Evolutionary conservation across 2,329 filamentous ascomycete genomes (phyloP), one percentile per base, ranked within the genome.

Genomic region (Diaporthe velutina): DNA sequence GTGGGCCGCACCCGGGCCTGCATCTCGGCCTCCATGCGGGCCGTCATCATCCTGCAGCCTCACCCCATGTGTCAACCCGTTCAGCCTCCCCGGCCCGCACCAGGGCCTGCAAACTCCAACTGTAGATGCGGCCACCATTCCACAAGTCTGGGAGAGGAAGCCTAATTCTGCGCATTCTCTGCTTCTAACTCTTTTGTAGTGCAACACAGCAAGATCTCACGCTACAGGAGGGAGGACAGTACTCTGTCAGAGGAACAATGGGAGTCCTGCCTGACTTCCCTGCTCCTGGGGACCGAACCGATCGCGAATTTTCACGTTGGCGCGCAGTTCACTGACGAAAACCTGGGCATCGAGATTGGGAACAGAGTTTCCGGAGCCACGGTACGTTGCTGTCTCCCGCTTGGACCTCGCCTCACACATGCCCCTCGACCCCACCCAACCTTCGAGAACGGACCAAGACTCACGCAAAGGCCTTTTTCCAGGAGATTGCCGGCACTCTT

Each of bases 401-500:
- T 72, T 60, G 54, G 42, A 66, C 66, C 73, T 42, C 73, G n/a
- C 38, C 38, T 54, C 33, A 40, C 17, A 25, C 17, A 25, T 40
- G 54, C 17, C 70, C 54, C 54, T 70, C 22, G 38, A 30, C 40
- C 42, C 28, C 15, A 28, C 30, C 17, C 22, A 70, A 60, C 48
- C 40, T 54, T 60, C 45, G 40, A 35, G 45, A 25, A 28, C 42
- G 38, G 35, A 45, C 25, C 48, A 42, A 60, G 22, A 77, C 70
- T 75, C 45, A 75, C 33, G 38, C 64, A 74, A 74, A 78, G 81
- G 76, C 84, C 74, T 54, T 33, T 45, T 64, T 17, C 60, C 71
- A 93, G 91, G 91, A 93, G 92, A 90, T 88, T 38, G 88, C 95
- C n/a, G 94, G 94, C 45, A 84, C 88, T 30, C 88, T 96, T 75